Evolutionary conservation across 1,139 yeast genomes (phyloP), one percentile per base, ranked within the genome.

Genomic region (Spencermartinsiella ligniputridi): DNA sequence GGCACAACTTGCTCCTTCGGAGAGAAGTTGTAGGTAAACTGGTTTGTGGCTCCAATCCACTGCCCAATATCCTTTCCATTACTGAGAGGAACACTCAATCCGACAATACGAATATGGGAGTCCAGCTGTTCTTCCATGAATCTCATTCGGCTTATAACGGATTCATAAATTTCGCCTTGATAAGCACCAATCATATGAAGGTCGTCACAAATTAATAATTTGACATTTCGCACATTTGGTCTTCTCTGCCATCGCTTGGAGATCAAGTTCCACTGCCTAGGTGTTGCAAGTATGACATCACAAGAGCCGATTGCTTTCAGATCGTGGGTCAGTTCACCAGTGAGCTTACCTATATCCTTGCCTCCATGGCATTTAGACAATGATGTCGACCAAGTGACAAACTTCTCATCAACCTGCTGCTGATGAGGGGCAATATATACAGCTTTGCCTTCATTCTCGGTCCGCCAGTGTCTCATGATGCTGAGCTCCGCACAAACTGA

Each of bases 181-280:
- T 56, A 55, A 46, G 74, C 74, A 2, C 94, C 89, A 24, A 90
- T 61, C 41, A 67, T 59, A 54, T 92, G 96, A n/a, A 78, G 66
- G 57, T 88, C 92, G 62, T 88, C 96, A 41, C 79, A 79, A 42
- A 92, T 75, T 2, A 88, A 59, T 33, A 88, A 62, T 42, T 79
- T 87, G 27, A 92, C 76, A 0, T 77, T 63, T 49, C 83, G 89
- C 3, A 90, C 69, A 40, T 81, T 80, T 18, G 53, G 46, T 22
- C 62, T 51, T 55, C 78, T 81, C 54, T 81, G 81, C 97, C 97
- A 92, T 42, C 90, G 73, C 52, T 92, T 76, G 0, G 95, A 78
- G 1, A 89, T 57, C 2, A 68, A 54, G 50, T 86, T 90, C 69
- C 88, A 84, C 50, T 86, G 90, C 17, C 67, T 72, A 0, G 97